Base-by-base conservation (phyloP, 2,329 filamentous ascomycete genomes). In the Claviceps paspali region DNA sequence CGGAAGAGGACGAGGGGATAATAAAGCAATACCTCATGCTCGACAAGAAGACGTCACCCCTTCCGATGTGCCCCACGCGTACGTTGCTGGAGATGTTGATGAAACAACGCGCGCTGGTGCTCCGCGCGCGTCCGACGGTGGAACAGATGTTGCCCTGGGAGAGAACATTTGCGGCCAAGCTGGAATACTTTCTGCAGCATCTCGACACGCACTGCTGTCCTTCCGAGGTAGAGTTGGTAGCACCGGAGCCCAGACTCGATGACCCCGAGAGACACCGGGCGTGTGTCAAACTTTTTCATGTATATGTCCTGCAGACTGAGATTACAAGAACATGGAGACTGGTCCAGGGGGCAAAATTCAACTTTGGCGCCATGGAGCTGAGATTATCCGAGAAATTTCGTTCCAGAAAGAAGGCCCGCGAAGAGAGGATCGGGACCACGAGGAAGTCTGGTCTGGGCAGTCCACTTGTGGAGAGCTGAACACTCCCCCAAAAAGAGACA, bases 361-460 rank as follows among this genome's bases (percentile, higher is more conserved):
- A n/a, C n/a, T n/a, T n/a, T n/a, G n/a, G n/a, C n/a, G n/a, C n/a
- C n/a, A n/a, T n/a, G n/a, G n/a, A n/a, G n/a, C n/a, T n/a, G n/a
- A n/a, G n/a, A n/a, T n/a, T n/a, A n/a, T n/a, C n/a, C n/a, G n/a
- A n/a, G n/a, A n/a, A n/a, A n/a, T n/a, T n/a, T n/a, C n/a, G n/a
- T n/a, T n/a, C n/a, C n/a, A n/a, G n/a, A n/a, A n/a, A n/a, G n/a
- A n/a, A n/a, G n/a, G n/a, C n/a, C n/a, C n/a, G n/a, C n/a, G n/a
- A n/a, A n/a, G n/a, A n/a, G n/a, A n/a, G n/a, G n/a, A n/a, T n/a
- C n/a, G n/a, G 4, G 1, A 18, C 49, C 9, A 48, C 47, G 47
- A 47, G 43, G 31, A 52, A 45, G 32, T 34, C 22, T 2, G 47
- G 51, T 2, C 31, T 41, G 5, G 42, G 47, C 6, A 55, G 51